Evolutionary conservation across 2,329 filamentous ascomycete species (phyloP).

Genomic region (Xylaria sp.): DNA sequence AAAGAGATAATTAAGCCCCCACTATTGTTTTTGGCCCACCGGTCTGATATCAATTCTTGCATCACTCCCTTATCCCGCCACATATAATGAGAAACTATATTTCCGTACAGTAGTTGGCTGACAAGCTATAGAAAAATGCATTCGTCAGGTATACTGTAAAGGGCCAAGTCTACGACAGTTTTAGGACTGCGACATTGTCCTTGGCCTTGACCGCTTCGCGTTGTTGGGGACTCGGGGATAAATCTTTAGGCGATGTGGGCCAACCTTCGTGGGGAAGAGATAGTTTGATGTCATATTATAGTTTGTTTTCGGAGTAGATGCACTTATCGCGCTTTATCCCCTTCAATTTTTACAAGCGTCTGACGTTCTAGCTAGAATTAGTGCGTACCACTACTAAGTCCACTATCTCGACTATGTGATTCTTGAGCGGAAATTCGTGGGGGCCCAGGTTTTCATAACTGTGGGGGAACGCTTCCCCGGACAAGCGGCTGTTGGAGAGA

Average conservation of each 20-base stretch:
- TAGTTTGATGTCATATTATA: not conserved
- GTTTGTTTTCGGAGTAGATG: too few species aligned
- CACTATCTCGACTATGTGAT: not conserved
- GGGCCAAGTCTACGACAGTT: too few species aligned
- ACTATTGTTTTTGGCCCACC: not conserved
- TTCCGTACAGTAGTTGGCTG: too few species aligned
- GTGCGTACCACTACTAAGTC: not conserved
- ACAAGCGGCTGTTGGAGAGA: not conserved
- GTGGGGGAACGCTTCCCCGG: not conserved
- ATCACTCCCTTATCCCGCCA: not conserved
- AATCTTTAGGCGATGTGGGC: not conserved
- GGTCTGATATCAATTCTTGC: not conserved
- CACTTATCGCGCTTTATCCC: not conserved
- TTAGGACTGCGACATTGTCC: not conserved
- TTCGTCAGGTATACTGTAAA: not conserved
- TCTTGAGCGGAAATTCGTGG: not conserved
- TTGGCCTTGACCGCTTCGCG: too few species aligned
- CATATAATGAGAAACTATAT: too few species aligned
- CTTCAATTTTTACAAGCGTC: not conserved
- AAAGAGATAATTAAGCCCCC: not conserved
- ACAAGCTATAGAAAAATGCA: not conserved
- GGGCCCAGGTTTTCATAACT: not conserved
- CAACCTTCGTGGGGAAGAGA: not conserved
- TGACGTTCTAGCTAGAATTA: too few species aligned
- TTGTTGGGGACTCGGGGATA: not conserved